A percentile compares a stretch with the other conserved stretches of the same genome.
Evolutionary conservation across 2,329 filamentous ascomycete genomes (phyloP).

Genomic region (Elsinoe fawcettii): DNA sequence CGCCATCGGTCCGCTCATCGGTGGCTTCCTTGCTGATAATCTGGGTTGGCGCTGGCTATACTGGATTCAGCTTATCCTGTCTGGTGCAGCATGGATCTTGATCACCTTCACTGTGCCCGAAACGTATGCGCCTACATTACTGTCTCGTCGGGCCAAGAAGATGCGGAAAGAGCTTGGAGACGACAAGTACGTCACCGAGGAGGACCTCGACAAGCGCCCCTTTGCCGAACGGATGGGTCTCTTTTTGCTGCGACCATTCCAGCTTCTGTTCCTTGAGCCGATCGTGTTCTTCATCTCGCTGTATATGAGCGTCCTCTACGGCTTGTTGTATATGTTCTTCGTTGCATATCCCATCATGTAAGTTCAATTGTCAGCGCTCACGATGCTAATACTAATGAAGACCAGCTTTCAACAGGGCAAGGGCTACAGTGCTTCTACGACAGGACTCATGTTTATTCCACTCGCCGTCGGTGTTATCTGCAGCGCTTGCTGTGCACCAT

Average conservation of each 20-base stretch:
- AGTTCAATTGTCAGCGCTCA: background rate
- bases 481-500: constrained; percentile 38
- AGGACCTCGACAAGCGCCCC: constrained; percentile 65
- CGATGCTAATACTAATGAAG: constrained; percentile 25
- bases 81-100: constrained; percentile 60
- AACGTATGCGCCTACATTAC: constrained; percentile 75
- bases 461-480: constrained; percentile 67
- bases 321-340: constrained; percentile 70
- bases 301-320: constrained; percentile 79
- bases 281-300: constrained; percentile 78
- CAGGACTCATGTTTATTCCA: constrained; percentile 82
- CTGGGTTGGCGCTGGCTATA: constrained; percentile 76
- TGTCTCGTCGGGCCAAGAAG: constrained; percentile 61
- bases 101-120: constrained; percentile 87
- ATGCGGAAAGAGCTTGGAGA: constrained; percentile 63
- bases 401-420: constrained; percentile 71
- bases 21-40: constrained; percentile 65
- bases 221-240: constrained; percentile 60
- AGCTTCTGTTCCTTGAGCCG: constrained; percentile 73
- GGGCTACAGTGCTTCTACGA: constrained; percentile 63
- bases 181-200: constrained; percentile 63
- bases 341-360: constrained; percentile 41
- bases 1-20: constrained; percentile 57
- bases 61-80: constrained; percentile 75
- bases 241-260: constrained; percentile 75